Percentiles rank a stretch among this genome's conserved stretches.
These are phyloP conservation scores for Radiomyces spectabilis DNA, from an alignment of 192 early-diverging fungal species.

Conservation along the genomic window DNA sequence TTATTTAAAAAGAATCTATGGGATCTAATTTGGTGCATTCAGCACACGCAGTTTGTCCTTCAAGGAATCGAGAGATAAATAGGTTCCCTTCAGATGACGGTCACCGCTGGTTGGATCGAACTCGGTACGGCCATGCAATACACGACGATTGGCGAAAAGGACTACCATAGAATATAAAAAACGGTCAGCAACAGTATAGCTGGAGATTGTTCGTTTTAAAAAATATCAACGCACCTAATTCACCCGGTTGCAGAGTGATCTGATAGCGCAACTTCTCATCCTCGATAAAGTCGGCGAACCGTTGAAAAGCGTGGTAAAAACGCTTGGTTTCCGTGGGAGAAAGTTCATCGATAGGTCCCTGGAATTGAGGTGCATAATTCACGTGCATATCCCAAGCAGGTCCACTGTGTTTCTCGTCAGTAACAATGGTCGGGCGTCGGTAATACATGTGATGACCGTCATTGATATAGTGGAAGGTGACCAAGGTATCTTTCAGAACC, in stretches of 20 bases:
- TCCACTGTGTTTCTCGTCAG: conserved; percentile 26
- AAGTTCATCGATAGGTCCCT: conserved; percentile 55
- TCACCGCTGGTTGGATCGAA: conserved; percentile 70
- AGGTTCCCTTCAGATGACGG: conserved; percentile 67
- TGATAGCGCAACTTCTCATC: conserved; percentile 44
- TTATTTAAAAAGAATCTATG: too few relatives aligned
- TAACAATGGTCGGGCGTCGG: conserved; percentile 57
- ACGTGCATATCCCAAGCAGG: conserved; percentile 42
- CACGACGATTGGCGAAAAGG: conserved; percentile 73
- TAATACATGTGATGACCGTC: conserved; percentile 68
- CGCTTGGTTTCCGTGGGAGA: conserved; percentile 34
- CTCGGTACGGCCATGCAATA: conserved; percentile 66
- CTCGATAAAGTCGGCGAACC: conserved; percentile 53
- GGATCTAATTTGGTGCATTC: too few relatives aligned
- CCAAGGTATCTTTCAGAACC: conserved; percentile 45
- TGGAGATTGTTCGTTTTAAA: too few relatives aligned
- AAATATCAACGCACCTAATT: conserved; percentile 35
- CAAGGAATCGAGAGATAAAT: conserved; percentile 49
- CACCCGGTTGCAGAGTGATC: conserved; percentile 57
- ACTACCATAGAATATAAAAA: conserved; percentile 20
- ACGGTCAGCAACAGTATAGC: neutral
- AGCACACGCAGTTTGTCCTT: conserved; percentile 42
- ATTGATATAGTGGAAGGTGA: conserved; percentile 79
- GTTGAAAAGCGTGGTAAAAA: conserved; percentile 61
- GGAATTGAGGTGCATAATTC: conserved; percentile 81